A percentile compares a stretch with the other conserved stretches of the same genome.
These are phyloP conservation scores for Crithidia mellificae DNA, from an alignment of 208 protist species.

Conservation along the genomic window DNA sequence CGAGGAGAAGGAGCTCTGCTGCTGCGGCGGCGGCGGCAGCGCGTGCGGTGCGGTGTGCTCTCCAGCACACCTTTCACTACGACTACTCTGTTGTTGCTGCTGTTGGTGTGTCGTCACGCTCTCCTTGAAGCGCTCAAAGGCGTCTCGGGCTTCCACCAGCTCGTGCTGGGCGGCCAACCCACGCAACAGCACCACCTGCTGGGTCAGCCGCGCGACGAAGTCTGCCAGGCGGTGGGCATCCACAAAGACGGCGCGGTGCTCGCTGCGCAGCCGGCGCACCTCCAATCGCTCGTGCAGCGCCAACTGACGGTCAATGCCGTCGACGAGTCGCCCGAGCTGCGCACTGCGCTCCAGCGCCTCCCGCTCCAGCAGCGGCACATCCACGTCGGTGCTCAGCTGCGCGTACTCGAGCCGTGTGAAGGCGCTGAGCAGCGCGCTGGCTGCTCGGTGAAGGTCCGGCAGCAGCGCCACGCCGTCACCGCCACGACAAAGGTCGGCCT, in stretches of 20 bases:
- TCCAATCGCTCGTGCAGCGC: conserved; percentile 42
- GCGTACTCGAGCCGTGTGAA: conserved; percentile 70
- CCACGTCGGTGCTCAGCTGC: conserved; percentile 40
- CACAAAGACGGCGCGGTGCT: conserved; percentile 36
- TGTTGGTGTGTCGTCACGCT: conserved; percentile 19
- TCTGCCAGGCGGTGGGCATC: conserved; percentile 42
- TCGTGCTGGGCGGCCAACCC: conserved; percentile 42
- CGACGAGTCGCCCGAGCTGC: conserved; percentile 42
- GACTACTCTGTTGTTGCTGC: background rate
- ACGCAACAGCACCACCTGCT: conserved; percentile 54
- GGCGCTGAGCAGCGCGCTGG: conserved; percentile 46
- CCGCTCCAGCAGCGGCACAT: conserved; percentile 52
- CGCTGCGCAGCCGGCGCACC: conserved; percentile 46
- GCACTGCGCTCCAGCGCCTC: conserved; percentile 32
- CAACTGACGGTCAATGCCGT: conserved; percentile 64
- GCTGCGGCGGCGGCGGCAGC: no score
- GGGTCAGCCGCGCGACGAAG: conserved; percentile 37
- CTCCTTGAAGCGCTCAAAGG: conserved; percentile 34
- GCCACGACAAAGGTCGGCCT: no score
- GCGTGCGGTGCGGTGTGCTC: no score
- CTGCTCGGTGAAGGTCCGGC: conserved; percentile 42
- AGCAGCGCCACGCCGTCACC: conserved; percentile 59
- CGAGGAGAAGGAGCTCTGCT: conserved; percentile 7
- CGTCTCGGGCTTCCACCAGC: conserved; percentile 33
- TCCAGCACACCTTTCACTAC: no score